These are phyloP conservation scores for Talaromyces verruculosus DNA, from an alignment of 2,329 filamentous ascomycete species.

Conservation along the genomic window DNA sequence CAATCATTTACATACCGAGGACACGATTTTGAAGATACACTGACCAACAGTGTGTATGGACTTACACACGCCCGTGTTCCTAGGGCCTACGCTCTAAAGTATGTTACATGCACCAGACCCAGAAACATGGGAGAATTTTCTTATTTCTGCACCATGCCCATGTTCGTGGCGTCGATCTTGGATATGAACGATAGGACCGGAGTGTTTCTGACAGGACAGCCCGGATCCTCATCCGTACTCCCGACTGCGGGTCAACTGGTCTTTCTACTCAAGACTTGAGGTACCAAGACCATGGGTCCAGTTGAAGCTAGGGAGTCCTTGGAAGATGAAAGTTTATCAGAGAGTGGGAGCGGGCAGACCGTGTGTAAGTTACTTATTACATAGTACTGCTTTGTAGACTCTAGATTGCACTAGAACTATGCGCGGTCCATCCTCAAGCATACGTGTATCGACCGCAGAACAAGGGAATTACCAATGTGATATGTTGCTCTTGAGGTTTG, in stretches of 20 bases:
- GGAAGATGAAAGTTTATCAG: constrained; percentile 7
- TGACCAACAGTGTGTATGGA: not conserved
- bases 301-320: not conserved
- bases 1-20: not conserved
- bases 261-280: not conserved
- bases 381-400: not conserved
- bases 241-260: constrained; percentile 3
- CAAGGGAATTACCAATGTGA: not conserved
- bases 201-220: constrained; percentile 6
- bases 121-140: not conserved
- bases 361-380: not conserved
- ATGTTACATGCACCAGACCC: not conserved
- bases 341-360: not conserved
- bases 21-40: not conserved
- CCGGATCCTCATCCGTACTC: constrained; percentile 12
- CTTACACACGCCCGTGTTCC: not conserved
- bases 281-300: not conserved
- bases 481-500: not conserved
- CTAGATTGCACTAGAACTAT: not conserved
- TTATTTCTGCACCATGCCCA: constrained; percentile 5
- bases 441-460: not conserved
- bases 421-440: not conserved
- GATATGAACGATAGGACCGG: constrained; percentile 12
- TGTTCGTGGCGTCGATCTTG: constrained; percentile 11
- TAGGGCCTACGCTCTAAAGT: not conserved